Base-by-base conservation (phyloP, 768 basidiomycete genomes). In the Boletus tomentosulus region DNA sequence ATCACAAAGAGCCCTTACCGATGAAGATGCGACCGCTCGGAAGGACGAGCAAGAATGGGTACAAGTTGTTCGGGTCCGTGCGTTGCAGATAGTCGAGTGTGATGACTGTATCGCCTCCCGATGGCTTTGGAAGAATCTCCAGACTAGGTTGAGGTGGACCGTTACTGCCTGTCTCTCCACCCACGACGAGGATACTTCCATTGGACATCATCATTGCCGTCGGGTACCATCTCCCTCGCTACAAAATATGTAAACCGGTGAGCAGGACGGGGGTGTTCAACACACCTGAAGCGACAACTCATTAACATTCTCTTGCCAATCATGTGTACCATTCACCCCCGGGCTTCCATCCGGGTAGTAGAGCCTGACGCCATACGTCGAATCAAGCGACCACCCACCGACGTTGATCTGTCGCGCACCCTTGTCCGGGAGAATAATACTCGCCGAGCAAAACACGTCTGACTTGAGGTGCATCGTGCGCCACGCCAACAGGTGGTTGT, bases 381-480 rank as follows among this genome's bases (percentile, higher is more conserved):
- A 89, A 2, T 79, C 72, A 48, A 80, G 70, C 16, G 86, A 87
- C 89, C 89, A 82, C 6, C 73, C 75, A 16, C 66, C 62, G 9
- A 71, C 35, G 41, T 66, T 64, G 45, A 68, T 61, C 53, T 60
- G 61, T 10, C 69, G 57, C 3, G 74, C 89, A 15, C 71, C 83
- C 56, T 84, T 86, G 64, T 91, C 89, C 1, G 89, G 89, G 33
- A 91, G 79, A 31, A 87, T 79, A 44, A 92, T 72, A 42, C 81
- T 80, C 10, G 74, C 89, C 4, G 89, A 83, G 64, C 89, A 91
- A 74, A 92, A 92, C 16, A 91, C 87, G 60, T 92, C 87, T 12
- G 85, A 76, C 70, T 88, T 74, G 59, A 89, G 70, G 56, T 89
- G 83, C 86, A 91, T 88, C 56, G 77, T 77, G 37, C 89, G 84